Conservation (phyloP, 2,329 filamentous ascomycete genomes). For the Colletotrichum graminicola region DNA sequence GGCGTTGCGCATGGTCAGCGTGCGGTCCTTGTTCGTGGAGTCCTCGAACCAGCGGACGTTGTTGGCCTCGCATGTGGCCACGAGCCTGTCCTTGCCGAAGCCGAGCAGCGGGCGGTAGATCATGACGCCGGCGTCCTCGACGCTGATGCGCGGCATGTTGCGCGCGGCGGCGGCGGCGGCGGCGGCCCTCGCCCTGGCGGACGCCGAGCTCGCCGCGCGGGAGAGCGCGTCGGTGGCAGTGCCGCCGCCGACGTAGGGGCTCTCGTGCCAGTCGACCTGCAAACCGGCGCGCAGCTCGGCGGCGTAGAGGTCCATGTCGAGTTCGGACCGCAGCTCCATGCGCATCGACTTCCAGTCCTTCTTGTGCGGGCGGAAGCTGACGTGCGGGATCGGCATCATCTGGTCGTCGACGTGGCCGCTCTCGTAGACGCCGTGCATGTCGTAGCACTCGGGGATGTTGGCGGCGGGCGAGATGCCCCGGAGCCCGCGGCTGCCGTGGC, state of each 20-base stretch:
- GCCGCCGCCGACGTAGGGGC: constrained; percentile 42
- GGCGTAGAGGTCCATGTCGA: constrained; percentile 48
- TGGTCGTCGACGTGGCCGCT: constrained; percentile 70
- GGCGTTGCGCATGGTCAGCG: constrained; percentile 84
- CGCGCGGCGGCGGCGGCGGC: constrained; percentile 21
- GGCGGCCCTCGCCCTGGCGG: constrained; percentile 35
- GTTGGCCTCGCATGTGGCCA: constrained; percentile 78
- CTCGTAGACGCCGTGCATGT: constrained; percentile 77
- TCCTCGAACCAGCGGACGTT: constrained; percentile 85
- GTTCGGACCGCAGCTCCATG: constrained; percentile 41
- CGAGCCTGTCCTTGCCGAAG: constrained; percentile 80
- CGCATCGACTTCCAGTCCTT: constrained; percentile 45
- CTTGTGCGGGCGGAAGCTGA: constrained; percentile 53
- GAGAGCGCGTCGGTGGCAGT: constrained; percentile 35
- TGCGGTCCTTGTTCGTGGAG: constrained; percentile 81
- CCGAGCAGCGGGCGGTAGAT: constrained; percentile 77
- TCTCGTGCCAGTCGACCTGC: constrained; percentile 38
- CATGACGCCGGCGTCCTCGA: constrained; percentile 75
- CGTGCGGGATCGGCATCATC: constrained; percentile 49
- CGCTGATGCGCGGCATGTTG: constrained; percentile 46
- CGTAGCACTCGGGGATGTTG: constrained; percentile 87
- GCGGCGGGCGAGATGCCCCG: constrained; percentile 74
- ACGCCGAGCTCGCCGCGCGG: constrained; percentile 41
- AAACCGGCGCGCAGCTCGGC: constrained; percentile 37
- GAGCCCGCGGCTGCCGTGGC: constrained; percentile 78